Percentiles rank a stretch among this genome's conserved stretches.
Conservation (phyloP, 2,329 filamentous ascomycete species). For the Microdochium trichocladiopsis region DNA sequence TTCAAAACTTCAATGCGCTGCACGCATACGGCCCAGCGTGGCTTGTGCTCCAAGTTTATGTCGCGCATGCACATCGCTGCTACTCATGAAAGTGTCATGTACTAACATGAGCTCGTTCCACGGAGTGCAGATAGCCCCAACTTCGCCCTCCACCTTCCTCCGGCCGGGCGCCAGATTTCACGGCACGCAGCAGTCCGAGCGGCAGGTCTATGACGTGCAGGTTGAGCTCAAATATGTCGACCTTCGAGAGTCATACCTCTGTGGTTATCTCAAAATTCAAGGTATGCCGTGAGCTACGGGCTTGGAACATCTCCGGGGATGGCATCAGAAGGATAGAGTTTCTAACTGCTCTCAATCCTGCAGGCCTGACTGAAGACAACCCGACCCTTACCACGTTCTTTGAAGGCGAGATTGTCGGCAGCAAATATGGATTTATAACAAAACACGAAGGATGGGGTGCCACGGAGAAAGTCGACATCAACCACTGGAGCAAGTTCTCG, state of each 20-base stretch:
- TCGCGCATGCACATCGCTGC: not conserved
- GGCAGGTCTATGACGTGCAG: constrained; percentile 89
- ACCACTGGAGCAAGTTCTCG: constrained; percentile 87
- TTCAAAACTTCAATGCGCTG: not conserved
- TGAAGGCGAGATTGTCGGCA: constrained; percentile 94
- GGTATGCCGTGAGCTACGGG: constrained; percentile 53
- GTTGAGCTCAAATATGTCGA: constrained; percentile 97
- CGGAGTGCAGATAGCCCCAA: constrained; percentile 52
- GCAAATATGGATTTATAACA: constrained; percentile 90
- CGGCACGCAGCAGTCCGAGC: constrained; percentile 88
- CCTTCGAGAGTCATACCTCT: constrained; percentile 87
- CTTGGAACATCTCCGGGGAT: not conserved
- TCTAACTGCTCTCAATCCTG: constrained; percentile 2
- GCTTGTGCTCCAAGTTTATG: not conserved
- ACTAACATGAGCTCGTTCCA: not conserved
- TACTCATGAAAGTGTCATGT: not conserved
- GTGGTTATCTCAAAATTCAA: constrained; percentile 92
- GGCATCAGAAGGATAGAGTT: too few species aligned
- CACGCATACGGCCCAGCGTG: not conserved
- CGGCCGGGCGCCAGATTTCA: constrained; percentile 82
- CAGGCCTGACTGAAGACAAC: constrained; percentile 90
- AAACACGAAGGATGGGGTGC: constrained; percentile 88
- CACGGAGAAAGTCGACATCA: constrained; percentile 82
- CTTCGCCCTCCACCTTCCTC: constrained; percentile 78
- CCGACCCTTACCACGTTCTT: constrained; percentile 98